A percentile compares a stretch with the other conserved stretches of the same genome.
These are phyloP conservation scores for Leucogyrophana mollusca DNA, from an alignment of 768 basidiomycete genomes.

Conservation along the genomic window DNA sequence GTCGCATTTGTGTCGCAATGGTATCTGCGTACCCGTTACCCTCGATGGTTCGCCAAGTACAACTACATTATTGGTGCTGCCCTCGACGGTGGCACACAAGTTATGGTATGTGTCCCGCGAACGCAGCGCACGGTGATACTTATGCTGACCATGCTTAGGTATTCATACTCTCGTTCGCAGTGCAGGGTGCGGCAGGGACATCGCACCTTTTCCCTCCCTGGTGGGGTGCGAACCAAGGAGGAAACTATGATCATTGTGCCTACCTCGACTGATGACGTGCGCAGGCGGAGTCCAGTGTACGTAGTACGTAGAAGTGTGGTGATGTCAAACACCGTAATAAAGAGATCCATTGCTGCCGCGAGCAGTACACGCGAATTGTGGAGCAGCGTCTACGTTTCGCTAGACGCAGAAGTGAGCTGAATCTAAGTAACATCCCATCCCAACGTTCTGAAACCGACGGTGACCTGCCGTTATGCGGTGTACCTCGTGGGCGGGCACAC, in stretches of 20 bases:
- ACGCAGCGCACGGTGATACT: neutral
- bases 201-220: conserved; percentile 51
- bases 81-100: conserved; percentile 41
- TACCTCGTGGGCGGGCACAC: too few species aligned
- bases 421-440: too few species aligned
- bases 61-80: conserved; percentile 38
- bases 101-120: conserved; percentile 40
- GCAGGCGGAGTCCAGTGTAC: neutral
- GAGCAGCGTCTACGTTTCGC: too few species aligned
- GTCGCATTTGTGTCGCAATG: conserved; percentile 48
- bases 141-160: neutral
- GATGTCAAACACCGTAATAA: too few species aligned
- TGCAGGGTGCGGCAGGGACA: conserved; percentile 50
- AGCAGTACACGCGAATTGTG: too few species aligned
- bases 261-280: conserved; percentile 10
- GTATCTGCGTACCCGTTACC: conserved; percentile 43
- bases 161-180: conserved; percentile 48
- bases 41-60: conserved; percentile 43
- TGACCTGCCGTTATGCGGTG: too few species aligned
- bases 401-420: too few species aligned
- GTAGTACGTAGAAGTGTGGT: too few species aligned
- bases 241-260: conserved; percentile 33
- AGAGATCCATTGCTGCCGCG: too few species aligned
- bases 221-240: conserved; percentile 59
- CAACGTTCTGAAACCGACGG: too few species aligned